A percentile compares a stretch with the other conserved stretches of the same genome.
These are phyloP conservation scores for Cornus kousa DNA, from an alignment of 148 eudicot genomes.

Conservation along the genomic window DNA sequence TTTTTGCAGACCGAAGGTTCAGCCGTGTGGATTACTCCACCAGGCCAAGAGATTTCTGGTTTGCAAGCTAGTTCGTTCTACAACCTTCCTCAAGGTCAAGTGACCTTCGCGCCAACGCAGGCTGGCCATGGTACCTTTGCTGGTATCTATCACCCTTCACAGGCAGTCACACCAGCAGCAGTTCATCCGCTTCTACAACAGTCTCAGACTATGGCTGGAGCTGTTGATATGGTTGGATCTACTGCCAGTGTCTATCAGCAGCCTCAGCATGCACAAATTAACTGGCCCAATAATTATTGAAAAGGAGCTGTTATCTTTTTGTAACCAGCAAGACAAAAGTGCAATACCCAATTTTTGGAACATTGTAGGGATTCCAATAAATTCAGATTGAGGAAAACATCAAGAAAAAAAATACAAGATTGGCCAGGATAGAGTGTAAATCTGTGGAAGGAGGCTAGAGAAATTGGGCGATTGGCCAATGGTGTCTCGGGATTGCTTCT, in stretches of 20 bases:
- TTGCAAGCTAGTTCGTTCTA: conserved; percentile 65
- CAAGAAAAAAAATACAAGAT: conserved; percentile 10
- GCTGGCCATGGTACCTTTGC: conserved; percentile 54
- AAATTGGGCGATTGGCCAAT: conserved; percentile 10
- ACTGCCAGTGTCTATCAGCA: conserved; percentile 58
- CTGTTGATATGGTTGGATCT: conserved; percentile 59
- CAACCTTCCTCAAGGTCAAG: conserved; percentile 68
- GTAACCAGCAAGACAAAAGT: conserved; percentile 22
- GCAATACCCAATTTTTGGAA: conserved; percentile 22
- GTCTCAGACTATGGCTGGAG: conserved; percentile 68
- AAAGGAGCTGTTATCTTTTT: conserved; percentile 8
- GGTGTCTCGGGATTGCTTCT: conserved; percentile 22
- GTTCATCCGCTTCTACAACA: conserved; percentile 76
- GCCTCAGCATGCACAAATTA: conserved; percentile 67
- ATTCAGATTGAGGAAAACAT: conserved; percentile 16
- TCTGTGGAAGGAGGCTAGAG: conserved; percentile 27
- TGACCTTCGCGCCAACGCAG: conserved; percentile 62
- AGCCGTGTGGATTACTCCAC: conserved; percentile 66
- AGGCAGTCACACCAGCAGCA: conserved; percentile 47
- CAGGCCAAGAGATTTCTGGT: conserved; percentile 67
- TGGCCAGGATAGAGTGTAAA: conserved; percentile 29
- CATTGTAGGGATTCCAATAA: conserved; percentile 9
- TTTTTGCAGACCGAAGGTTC: conserved; percentile 64
- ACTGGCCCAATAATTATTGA: conserved; percentile 83
- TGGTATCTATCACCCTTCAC: conserved; percentile 65